Base-by-base conservation (phyloP, 169 alveolate species). In the Plasmodium ovale region DNA sequence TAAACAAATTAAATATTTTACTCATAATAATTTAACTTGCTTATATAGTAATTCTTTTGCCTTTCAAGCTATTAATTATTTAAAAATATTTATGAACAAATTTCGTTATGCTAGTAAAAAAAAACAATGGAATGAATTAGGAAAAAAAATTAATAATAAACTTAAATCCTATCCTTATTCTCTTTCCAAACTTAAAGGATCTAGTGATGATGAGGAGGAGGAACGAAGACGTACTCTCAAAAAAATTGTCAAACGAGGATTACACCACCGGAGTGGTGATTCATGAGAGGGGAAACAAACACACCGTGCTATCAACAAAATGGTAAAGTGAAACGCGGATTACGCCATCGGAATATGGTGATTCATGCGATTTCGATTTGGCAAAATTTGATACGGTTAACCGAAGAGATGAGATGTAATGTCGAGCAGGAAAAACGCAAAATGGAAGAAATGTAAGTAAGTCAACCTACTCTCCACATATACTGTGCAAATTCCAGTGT, bases 121-220 rank as follows among this genome's bases (percentile, higher is more conserved):
- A 60, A 60, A 59, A 31, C 88, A 74, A 33, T 74, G 88, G 88
- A 74, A 74, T 62, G 88, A 74, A 25, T 74, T 74, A 27, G 88
- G 88, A 3, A 74, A 74, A 49, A 74, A 74, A 25, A 60, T 74
- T 9, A 74, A 74, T 33, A 74, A 51, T 23, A 74, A 74, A 33
- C 42, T 74, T 19, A 74, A 74, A 35, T 74, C 88, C 12, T 74
- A 74, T 33, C 88, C 88, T 0, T 74, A 31, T 60, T 74, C 88
- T 0, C 25, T 74, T 1, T 74, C 88, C 16, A 74, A 74, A 49
- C 73, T 74, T 3, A 74, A 74, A 19, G 88, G 88, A 1, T 74
- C 88, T 10, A 74, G 88, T 42, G 88, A 74, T 49, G 88, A 74
- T 33, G 88, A 74, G 7, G 69, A 74, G n/a, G 14, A 67, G n/a